Evolutionary conservation across 2,329 filamentous ascomycete genomes (phyloP), one percentile per base, ranked within the genome.

Genomic region (Cercospora citrullina): DNA sequence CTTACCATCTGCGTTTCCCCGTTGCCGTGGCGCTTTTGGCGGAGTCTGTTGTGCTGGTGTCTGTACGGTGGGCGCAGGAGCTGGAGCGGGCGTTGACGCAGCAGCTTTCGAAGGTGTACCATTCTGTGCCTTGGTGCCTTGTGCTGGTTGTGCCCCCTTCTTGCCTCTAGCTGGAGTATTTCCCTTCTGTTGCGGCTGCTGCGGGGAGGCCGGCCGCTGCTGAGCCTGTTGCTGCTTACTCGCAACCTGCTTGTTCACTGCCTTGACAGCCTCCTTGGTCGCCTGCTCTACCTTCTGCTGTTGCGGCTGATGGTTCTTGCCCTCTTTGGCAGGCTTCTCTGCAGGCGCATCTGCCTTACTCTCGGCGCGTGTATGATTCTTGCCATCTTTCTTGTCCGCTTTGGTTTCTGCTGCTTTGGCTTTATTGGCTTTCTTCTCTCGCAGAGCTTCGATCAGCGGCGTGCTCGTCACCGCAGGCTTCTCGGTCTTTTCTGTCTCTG

Each of bases 371-470:
- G 65, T 55, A 31, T 71, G 71, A 6, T 65, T 67, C 62, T 74
- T 75, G 23, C 65, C 67, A 36, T 73, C 69, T 53, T 72, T 87
- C 65, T 76, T 76, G 31, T 75, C 75, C 48, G 75, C 76, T 58
- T 77, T 77, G 14, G 71, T 62, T 55, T 75, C 74, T 1, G 69
- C 71, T 48, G 70, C 72, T 64, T 74, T 76, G 60, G 68, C 72
- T 68, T 76, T 75, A 51, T 75, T 75, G 7, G 72, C 73, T 64
- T 76, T 87, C 69, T 77, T 78, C 79, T 97, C 94, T 71, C 91
- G 91, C 36, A 98, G 85, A 71, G 90, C 96, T 77, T 97, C 93
- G 63, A 98, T 91, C 63, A 99, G 81, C 0, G 95, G 95, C 0
- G 95, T 98, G 0, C 90, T 94, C 26, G 88, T 93, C 60, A 91